Evolutionary conservation across 106 monocot species (phyloP), one percentile per base, ranked within the genome.

Genomic region (Dactylorhiza incarnata): DNA sequence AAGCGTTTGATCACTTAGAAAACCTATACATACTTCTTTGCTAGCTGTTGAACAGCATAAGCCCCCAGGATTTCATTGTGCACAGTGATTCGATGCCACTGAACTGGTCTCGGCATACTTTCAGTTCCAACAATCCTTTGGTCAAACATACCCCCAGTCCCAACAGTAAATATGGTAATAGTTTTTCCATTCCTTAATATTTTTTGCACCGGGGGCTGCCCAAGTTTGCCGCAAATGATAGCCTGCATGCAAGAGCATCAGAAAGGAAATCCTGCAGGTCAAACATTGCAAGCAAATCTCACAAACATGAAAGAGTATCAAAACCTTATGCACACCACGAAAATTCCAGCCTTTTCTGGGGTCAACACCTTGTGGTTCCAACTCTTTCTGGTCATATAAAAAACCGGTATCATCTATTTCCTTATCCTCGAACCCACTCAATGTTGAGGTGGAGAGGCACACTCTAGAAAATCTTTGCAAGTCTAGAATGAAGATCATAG

Each of bases 131-230:
- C 55, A 53, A 99, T 83, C 81, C 97, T 85, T 68, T 99, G 97
- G 44, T 99, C 97, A 82, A 55, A 99, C 97, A 99, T 94, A 61
- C 97, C 97, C 7, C 97, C 97, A 67, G 97, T 99, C 77, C 94
- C 97, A 72, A 99, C 94, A 45, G 97, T 94, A 76, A 99, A 99
- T 75, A 91, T 86, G 5, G 97, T 99, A 23, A 99, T 80, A 44
- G 97, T 91, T 23, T 73, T 76, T 9, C 97, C 97, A 76, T 89
- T 89, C 49, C 97, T 91, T 65, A 99, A 73, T 74, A 99, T 94
- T 77, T 99, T 99, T 78, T 99, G 97, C 17, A 99, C 78, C 43
- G 97, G 97, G 46, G 80, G 19, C 49, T 94, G 91, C 20, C 97
- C 94, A 78, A 99, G 81, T 89, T 87, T 99, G 17, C 97, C 97